Percentiles rank a stretch among this genome's conserved stretches.
Conservation (phyloP, 2,329 filamentous ascomycete genomes). For the Neurospora crassa region DNA sequence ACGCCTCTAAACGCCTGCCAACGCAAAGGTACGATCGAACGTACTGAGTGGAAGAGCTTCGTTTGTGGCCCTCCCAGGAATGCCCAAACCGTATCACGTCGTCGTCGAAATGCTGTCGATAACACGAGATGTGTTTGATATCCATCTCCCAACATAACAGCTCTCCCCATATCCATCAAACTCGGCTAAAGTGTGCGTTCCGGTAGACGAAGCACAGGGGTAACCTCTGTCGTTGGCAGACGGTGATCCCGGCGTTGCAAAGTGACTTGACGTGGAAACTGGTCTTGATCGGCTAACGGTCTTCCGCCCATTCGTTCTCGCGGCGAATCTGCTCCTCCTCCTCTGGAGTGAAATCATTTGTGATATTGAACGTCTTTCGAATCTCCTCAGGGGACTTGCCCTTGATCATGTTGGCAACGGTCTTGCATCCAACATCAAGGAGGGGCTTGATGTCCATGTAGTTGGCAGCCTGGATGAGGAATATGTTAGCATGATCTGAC, state of each 20-base stretch:
- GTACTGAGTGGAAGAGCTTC: neutral
- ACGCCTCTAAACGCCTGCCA: neutral
- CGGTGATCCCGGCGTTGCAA: slow-evolving; percentile 86
- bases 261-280: slow-evolving; percentile 81
- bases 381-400: slow-evolving; percentile 99
- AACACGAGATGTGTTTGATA: neutral
- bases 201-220: neutral
- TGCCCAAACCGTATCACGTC: neutral
- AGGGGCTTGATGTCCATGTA: slow-evolving; percentile 98
- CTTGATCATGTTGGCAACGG: slow-evolving; percentile 99
- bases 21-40: neutral
- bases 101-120: neutral
- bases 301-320: slow-evolving; percentile 88
- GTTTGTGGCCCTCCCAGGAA: neutral
- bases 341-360: slow-evolving; percentile 97
- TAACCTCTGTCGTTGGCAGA: slow-evolving; percentile 34
- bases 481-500: slow-evolving; percentile 16
- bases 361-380: slow-evolving; percentile 99
- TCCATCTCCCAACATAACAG: neutral
- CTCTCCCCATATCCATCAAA: neutral
- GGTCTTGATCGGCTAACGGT: slow-evolving; percentile 61
- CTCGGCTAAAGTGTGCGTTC: neutral
- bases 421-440: slow-evolving; percentile 97
- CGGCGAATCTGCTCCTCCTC: slow-evolving; percentile 96
- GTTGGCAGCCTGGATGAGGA: slow-evolving; percentile 66